Conservation (phyloP, 2,329 filamentous ascomycete genomes). For the Sordariomycetes sp. region DNA sequence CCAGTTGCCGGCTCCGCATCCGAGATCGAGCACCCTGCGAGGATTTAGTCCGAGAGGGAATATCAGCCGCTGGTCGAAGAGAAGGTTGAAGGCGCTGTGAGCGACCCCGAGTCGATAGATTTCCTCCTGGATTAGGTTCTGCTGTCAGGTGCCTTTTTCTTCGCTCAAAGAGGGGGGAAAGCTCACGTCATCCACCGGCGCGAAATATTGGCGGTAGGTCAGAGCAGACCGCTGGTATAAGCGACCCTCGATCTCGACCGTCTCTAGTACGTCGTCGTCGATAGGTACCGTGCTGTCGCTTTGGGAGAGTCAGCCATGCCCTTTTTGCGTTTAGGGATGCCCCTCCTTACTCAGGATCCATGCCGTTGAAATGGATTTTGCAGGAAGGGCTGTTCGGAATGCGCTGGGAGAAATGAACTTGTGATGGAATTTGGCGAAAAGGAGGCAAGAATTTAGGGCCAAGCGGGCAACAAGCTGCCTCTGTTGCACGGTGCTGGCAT, state of each 20-base stretch:
- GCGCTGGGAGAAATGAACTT: too few species aligned
- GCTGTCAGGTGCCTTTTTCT: neutral
- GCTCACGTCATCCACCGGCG: constrained; percentile 64
- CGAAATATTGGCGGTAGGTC: constrained; percentile 55
- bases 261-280: constrained; percentile 50
- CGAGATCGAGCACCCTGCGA: constrained; percentile 59
- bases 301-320: constrained; percentile 3
- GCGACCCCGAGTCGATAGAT: constrained; percentile 54
- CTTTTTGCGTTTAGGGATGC: constrained; percentile 11
- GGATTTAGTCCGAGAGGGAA: constrained; percentile 56
- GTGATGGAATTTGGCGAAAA: too few species aligned
- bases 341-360: constrained; percentile 21
- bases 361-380: too few species aligned
- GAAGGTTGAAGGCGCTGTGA: constrained; percentile 50
- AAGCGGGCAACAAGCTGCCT: too few species aligned
- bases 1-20: constrained; percentile 64
- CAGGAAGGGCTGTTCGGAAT: too few species aligned
- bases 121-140: constrained; percentile 46
- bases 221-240: constrained; percentile 60
- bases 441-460: too few species aligned
- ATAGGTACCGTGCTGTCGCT: constrained; percentile 43
- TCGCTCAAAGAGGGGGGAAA: constrained; percentile 10
- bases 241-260: constrained; percentile 50
- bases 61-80: constrained; percentile 60
- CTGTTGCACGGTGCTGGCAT: too few species aligned